Evolutionary conservation across 768 basidiomycete genomes (phyloP), one percentile per base, ranked within the genome.

Genomic region (Sutorius australiensis): DNA sequence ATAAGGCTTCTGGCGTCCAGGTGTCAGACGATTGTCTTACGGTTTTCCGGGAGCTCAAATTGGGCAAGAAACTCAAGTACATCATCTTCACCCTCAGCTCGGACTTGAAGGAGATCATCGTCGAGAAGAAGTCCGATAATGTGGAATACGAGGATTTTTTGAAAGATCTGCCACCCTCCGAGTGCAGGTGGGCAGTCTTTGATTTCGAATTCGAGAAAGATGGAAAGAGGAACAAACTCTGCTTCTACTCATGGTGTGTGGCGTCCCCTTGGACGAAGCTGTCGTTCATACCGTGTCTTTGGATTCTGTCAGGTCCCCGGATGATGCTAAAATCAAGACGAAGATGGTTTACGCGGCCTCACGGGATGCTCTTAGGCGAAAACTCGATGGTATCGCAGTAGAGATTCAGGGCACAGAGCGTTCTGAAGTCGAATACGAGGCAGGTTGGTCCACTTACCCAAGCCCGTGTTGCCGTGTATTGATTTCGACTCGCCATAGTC

Each of bases 271-370:
- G 3, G 3, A 38, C 17, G 12, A 7, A 4, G 34, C 16, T 10
- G 34, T 55, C 31, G 51, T 37, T 12, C 39, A 33, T 47, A 8
- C 3, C 19, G 17, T 28, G 11, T 17, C 33, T 16, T 28, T 6
- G 16, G 3, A 44, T 56, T 33, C 31, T n/a, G 38, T 27, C 64
- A 98, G 95, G 95, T 79, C 85, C 16, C 95, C 97, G 55, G 94
- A 97, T 63, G 69, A 67, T 19, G 85, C 93, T 40, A 89, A 83
- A 76, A 77, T 95, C 70, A 94, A 85, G 75, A 72, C 80, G 67
- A 98, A 95, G 87, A 98, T 98, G 95, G 66, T 97, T 61, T 89
- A 81, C 72, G 88, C 95, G n/a, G 85, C 92, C 21, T 98, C 95
- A 47, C 88, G 85, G 67, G 89, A 92, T 13, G 87, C 86, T 6